Base-by-base conservation (phyloP, 169 alveolate species). In the Cryptosporidium sp. region DNA sequence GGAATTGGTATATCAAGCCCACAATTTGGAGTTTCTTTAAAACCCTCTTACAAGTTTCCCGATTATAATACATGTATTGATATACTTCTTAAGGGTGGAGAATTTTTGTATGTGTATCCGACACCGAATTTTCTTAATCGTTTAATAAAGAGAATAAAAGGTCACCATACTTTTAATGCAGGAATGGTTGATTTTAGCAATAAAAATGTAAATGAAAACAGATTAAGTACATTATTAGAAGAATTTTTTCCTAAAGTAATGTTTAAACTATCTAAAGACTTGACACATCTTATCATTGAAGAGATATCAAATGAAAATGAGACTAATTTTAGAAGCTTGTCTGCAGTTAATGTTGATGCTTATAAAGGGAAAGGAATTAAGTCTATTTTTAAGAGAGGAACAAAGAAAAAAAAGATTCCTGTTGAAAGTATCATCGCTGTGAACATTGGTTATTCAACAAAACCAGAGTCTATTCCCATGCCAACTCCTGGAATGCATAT, bases 41-140 rank as follows among this genome's bases (percentile, higher is more conserved):
- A 21, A 43, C 14, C 51, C 0, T 18, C 58, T 26, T 39, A 80
- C 33, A 59, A 41, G 26, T 59, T 80, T 12, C 75, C 71, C 16
- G 33, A 48, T 29, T 80, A 59, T 26, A 59, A 80, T 43, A 39
- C 8, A 21, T 61, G 80, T 80, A 80, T 80, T 59, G 68, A 80
- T 14, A 43, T 80, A 8, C 31, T 80, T 14, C 31, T 65, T 5
- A 80, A 65, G 9, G 89, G 89, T 23, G 75, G 75, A 16, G 89
- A 80, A 43, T 80, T 80, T 59, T 43, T 80, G 18, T 33, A 62
- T 37, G 89, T 80, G 9, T 80, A 80, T 80, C 89, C 89, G 23
- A 4, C 31, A 1, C 80, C 61, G 14, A 62, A 43, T 37, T 37
- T 80, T 8, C 62, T 80, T 37, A 45, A n/a, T 31, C 62, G 55